Conservation (phyloP, 306 rosid genomes). For the Abrus precatorius region DNA sequence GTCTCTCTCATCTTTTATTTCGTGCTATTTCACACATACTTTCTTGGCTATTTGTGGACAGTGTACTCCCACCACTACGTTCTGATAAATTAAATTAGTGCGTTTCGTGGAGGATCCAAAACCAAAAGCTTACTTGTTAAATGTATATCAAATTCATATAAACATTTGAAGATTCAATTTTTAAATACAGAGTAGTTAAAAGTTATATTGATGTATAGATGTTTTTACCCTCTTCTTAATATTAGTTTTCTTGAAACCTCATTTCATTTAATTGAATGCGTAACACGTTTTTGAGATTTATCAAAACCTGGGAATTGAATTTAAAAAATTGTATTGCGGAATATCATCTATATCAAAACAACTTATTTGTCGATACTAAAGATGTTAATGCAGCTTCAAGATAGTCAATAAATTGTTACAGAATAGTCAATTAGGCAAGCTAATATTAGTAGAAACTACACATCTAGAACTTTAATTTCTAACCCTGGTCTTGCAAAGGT, state of each 20-base stretch:
- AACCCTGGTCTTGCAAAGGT: constrained; percentile 48
- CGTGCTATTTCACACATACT: neutral
- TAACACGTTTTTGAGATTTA: too few relatives aligned
- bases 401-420: neutral
- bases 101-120: neutral
- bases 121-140: neutral
- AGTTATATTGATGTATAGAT: too few relatives aligned
- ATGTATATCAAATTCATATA: neutral
- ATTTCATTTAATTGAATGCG: too few relatives aligned
- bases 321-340: too few relatives aligned
- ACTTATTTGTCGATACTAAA: neutral
- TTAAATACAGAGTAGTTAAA: too few relatives aligned
- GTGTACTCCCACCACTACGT: neutral
- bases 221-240: too few relatives aligned
- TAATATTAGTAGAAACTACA: neutral
- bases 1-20: neutral
- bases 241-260: too few relatives aligned
- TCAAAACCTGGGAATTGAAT: too few relatives aligned
- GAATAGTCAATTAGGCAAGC: neutral
- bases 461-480: neutral
- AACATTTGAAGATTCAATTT: too few relatives aligned
- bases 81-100: neutral
- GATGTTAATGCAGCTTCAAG: neutral
- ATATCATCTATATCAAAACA: neutral
- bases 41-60: constrained; percentile 22